Percentiles rank a stretch among this genome's conserved stretches.
Conservation (phyloP, 495 filamentous ascomycete genomes). For the Glonium stellatum region DNA sequence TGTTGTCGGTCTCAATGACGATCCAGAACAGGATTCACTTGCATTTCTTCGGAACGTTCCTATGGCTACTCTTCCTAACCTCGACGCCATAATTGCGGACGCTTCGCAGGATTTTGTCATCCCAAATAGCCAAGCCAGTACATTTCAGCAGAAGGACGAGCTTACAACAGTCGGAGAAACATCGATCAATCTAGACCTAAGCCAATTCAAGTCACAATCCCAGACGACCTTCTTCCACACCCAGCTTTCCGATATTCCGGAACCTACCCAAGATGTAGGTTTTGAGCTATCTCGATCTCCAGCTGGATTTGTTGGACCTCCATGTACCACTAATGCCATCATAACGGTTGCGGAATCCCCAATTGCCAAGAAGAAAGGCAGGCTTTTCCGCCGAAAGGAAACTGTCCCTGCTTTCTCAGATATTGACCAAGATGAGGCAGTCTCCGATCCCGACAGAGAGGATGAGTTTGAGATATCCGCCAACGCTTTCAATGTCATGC, state of each 20-base stretch:
- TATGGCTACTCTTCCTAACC: conserved; percentile 44
- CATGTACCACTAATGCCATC: conserved; percentile 64
- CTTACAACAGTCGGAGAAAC: not conserved
- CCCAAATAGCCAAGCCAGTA: conserved; percentile 52
- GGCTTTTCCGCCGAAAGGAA: conserved; percentile 46
- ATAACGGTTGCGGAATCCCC: conserved; percentile 54
- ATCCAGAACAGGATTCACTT: conserved; percentile 42
- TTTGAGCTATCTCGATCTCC: conserved; percentile 58
- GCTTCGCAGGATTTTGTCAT: conserved; percentile 41
- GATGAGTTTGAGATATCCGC: conserved; percentile 28
- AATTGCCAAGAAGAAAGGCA: conserved; percentile 51
- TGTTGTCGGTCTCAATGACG: conserved; percentile 21
- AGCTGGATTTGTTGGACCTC: conserved; percentile 46
- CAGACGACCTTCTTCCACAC: conserved; percentile 38
- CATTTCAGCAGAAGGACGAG: conserved; percentile 4
- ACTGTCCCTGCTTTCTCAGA: conserved; percentile 32
- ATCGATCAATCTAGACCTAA: conserved; percentile 14
- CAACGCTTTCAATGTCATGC: conserved; percentile 70
- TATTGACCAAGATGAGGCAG: conserved; percentile 34
- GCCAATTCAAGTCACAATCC: conserved; percentile 15
- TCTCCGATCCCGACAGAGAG: conserved; percentile 26
- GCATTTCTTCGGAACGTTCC: conserved; percentile 47
- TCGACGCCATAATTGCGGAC: conserved; percentile 29
- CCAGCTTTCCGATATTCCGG: conserved; percentile 56
- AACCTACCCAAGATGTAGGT: conserved; percentile 81